Conservation (phyloP, 2,329 filamentous ascomycete genomes). For the Aureobasidium lini region DNA sequence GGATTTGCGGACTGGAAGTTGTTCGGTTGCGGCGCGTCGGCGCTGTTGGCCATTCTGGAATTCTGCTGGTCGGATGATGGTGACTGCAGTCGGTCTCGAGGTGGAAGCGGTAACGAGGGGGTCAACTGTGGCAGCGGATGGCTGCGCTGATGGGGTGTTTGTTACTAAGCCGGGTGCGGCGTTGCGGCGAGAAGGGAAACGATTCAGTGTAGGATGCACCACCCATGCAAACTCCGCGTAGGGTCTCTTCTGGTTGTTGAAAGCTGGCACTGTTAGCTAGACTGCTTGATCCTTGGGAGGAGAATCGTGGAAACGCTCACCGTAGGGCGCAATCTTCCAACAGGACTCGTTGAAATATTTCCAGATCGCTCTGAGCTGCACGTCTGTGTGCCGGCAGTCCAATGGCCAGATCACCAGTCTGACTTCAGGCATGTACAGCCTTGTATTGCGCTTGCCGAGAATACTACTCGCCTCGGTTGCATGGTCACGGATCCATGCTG, state of each 20-base stretch:
- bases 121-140: no score
- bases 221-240: not conserved
- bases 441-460: not conserved
- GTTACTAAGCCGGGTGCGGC: no score
- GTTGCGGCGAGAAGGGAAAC: no score
- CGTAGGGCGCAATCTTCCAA: not conserved
- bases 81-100: no score
- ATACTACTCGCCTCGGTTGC: not conserved
- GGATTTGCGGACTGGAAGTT: no score
- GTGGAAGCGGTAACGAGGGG: no score
- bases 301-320: not conserved
- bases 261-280: not conserved
- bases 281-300: not conserved
- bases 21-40: no score
- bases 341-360: not conserved
- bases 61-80: no score
- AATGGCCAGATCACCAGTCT: not conserved
- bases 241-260: not conserved
- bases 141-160: no score
- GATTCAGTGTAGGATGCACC: not conserved
- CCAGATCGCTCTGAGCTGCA: not conserved
- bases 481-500: not conserved
- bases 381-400: not conserved
- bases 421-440: not conserved
- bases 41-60: no score